Percentiles rank a stretch among this genome's conserved stretches.
Conservation (phyloP, 805 yeast species). For the Hanseniaspora hatyaiensis region DNA sequence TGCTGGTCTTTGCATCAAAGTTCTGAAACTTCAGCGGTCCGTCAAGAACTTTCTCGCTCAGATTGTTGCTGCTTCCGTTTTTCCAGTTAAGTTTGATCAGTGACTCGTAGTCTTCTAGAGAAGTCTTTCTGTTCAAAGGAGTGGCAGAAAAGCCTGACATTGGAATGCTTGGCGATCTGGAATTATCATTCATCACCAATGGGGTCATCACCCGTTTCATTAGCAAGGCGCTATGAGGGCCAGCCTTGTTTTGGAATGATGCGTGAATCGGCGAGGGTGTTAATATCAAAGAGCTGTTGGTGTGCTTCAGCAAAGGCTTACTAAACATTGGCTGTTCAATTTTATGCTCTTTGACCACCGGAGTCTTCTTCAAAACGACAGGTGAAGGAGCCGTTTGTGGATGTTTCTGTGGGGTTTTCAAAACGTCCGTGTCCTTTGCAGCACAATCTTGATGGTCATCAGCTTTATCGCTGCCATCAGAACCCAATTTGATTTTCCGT, state of each 20-base stretch:
- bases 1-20: too few species aligned
- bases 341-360: not conserved
- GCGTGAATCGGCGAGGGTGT: not conserved
- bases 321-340: not conserved
- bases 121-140: not conserved
- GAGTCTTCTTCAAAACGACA: not conserved
- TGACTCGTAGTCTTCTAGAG: not conserved
- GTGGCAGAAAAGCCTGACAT: too few species aligned
- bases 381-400: too few species aligned
- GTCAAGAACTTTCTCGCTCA: too few species aligned
- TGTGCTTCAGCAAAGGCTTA: not conserved
- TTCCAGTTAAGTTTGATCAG: constrained; percentile 11
- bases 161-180: not conserved
- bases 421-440: too few species aligned
- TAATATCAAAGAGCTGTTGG: constrained; percentile 1
- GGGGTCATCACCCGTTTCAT: constrained; percentile 10
- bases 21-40: too few species aligned
- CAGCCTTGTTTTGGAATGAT: not conserved
- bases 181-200: not conserved
- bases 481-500: constrained; percentile 24
- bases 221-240: not conserved
- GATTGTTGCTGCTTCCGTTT: not conserved
- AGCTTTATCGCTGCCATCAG: constrained; percentile 1
- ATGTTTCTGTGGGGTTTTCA: too few species aligned
- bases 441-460: constrained; percentile 6